Conservation (phyloP, 495 filamentous ascomycete genomes). For the Hyaloscypha bicolor region DNA sequence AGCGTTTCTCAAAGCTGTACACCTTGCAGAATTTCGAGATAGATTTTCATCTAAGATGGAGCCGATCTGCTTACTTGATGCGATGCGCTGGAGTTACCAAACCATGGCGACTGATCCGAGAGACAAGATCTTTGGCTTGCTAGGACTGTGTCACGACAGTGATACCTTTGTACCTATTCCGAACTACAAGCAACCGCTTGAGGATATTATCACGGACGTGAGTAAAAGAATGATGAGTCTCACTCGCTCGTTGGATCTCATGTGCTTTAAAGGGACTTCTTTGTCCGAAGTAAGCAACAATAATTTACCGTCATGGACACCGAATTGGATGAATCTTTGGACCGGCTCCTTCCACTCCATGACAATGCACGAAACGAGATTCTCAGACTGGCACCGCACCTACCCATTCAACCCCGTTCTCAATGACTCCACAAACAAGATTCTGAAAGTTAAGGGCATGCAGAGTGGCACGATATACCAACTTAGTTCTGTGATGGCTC, state of each 20-base stretch:
- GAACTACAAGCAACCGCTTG: constrained; percentile 4
- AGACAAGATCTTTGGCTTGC: constrained; percentile 8
- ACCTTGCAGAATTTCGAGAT: background rate
- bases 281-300: background rate
- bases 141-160: constrained; percentile 6
- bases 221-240: background rate
- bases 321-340: background rate
- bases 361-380: background rate
- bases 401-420: background rate
- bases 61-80: background rate
- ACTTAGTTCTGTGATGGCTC: background rate
- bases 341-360: background rate
- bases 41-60: background rate
- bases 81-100: background rate
- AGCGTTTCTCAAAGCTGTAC: background rate
- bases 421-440: background rate
- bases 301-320: background rate
- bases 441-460: constrained; percentile 2
- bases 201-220: background rate
- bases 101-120: background rate
- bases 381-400: background rate
- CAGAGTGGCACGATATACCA: background rate
- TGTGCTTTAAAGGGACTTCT: constrained; percentile 4
- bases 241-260: background rate
- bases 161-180: background rate